Percentiles rank a stretch among this genome's conserved stretches.
Evolutionary conservation across 2,329 filamentous ascomycete species (phyloP).

Genomic region (Diaporthe destruens): DNA sequence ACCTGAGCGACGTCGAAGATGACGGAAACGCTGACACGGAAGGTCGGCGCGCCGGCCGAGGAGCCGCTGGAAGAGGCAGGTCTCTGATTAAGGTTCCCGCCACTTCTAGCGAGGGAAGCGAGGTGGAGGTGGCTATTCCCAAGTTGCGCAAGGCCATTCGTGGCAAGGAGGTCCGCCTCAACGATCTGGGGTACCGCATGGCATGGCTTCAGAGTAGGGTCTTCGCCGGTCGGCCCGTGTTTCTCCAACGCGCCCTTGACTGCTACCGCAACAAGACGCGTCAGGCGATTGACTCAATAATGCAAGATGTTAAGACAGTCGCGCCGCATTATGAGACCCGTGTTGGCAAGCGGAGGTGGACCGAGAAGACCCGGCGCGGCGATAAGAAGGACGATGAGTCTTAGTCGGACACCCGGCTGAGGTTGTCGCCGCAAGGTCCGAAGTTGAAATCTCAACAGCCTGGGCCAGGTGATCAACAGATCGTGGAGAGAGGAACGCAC

Average conservation of each 20-base stretch:
- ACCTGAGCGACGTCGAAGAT: constrained; percentile 68
- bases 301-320: constrained; percentile 79
- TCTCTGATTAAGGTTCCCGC: constrained; percentile 72
- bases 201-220: constrained; percentile 95
- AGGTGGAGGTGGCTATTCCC: constrained; percentile 81
- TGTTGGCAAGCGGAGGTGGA: constrained; percentile 83
- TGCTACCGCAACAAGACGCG: constrained; percentile 94
- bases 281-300: constrained; percentile 81
- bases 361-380: constrained; percentile 65
- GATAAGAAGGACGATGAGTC: constrained; percentile 52
- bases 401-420: constrained; percentile 34
- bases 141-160: constrained; percentile 77
- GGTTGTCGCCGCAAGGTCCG: background rate
- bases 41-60: constrained; percentile 56
- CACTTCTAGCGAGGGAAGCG: constrained; percentile 71
- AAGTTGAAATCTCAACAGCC: background rate
- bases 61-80: constrained; percentile 48
- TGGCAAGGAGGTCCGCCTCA: constrained; percentile 87
- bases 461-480: background rate
- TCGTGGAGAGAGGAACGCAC: background rate
- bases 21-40: constrained; percentile 66
- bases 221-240: constrained; percentile 87
- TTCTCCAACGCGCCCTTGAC: constrained; percentile 92
- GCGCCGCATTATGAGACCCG: constrained; percentile 92
- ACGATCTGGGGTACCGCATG: constrained; percentile 95